Conservation (phyloP, 1,284 basidiomycete genomes). For the Cutaneotrichosporon sp. region DNA sequence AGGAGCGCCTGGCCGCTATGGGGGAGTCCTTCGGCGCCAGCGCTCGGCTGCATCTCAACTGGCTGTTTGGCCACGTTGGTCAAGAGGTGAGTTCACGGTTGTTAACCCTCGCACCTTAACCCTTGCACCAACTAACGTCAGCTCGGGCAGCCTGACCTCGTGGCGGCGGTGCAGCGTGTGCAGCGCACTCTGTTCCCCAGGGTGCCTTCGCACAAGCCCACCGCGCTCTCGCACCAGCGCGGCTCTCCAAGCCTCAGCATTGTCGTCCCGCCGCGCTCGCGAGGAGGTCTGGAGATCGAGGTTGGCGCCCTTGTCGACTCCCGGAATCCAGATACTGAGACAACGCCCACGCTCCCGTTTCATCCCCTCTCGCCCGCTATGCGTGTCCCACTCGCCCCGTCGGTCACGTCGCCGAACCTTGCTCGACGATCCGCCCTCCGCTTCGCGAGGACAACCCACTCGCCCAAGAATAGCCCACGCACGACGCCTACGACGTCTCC, state of each 20-base stretch:
- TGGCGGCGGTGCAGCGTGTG: conserved; percentile 8
- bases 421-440: too few species aligned
- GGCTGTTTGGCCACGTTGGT: conserved; percentile 16
- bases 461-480: too few species aligned
- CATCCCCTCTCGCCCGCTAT: too few species aligned
- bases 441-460: too few species aligned
- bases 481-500: too few species aligned
- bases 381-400: too few species aligned
- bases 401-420: too few species aligned
- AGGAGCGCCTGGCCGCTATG: neutral
- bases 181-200: neutral
- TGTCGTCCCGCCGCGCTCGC: neutral
- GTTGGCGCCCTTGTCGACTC: neutral
- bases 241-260: neutral
- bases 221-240: neutral
- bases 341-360: too few species aligned
- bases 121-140: conserved; percentile 6
- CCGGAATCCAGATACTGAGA: too few species aligned
- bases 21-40: conserved; percentile 10
- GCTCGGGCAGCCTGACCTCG: conserved; percentile 5
- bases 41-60: conserved; percentile 9
- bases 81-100: conserved; percentile 8
- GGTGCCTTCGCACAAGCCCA: neutral
- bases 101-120: too few species aligned
- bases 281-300: neutral